Percentiles rank a stretch among this genome's conserved stretches.
phyloP scores from a whole-genome alignment of 208 protist genomes.

The Trichomonas gallinae region DNA sequence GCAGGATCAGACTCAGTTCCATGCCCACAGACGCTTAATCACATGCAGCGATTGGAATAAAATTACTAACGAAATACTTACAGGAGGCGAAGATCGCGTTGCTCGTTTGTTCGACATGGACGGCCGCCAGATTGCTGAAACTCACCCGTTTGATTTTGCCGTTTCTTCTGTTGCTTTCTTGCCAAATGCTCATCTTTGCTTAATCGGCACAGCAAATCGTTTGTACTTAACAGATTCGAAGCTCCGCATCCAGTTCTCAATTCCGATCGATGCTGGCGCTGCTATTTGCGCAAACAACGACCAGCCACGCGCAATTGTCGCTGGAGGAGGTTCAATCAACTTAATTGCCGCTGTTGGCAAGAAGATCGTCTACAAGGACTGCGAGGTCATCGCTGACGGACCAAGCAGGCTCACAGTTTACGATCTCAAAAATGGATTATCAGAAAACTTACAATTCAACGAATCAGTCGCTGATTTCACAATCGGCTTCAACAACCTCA shows the following conservation, averaged over 20 bases:
- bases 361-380: not conserved
- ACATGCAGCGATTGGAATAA: not conserved
- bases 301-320: not conserved
- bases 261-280: not conserved
- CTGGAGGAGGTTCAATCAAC: not conserved
- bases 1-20: slow-evolving; percentile 15
- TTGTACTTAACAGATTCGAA: not conserved
- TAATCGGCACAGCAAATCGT: not conserved
- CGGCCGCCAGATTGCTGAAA: not conserved
- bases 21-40: not conserved
- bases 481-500: not conserved
- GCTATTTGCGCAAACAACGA: not conserved
- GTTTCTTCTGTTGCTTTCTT: not conserved
- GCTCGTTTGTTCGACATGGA: not conserved
- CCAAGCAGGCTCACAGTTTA: not conserved
- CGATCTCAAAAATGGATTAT: slow-evolving; percentile 2
- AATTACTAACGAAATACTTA: not conserved
- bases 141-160: not conserved
- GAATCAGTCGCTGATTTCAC: not conserved
- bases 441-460: not conserved
- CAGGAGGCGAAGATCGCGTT: not conserved
- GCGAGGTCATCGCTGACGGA: not conserved
- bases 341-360: not conserved
- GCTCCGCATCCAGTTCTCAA: not conserved
- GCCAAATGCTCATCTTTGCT: not conserved